A percentile compares a stretch with the other conserved stretches of the same genome.
phyloP scores from a whole-genome alignment of 192 early-diverging fungal species.

The Backusella mclennaniae region DNA sequence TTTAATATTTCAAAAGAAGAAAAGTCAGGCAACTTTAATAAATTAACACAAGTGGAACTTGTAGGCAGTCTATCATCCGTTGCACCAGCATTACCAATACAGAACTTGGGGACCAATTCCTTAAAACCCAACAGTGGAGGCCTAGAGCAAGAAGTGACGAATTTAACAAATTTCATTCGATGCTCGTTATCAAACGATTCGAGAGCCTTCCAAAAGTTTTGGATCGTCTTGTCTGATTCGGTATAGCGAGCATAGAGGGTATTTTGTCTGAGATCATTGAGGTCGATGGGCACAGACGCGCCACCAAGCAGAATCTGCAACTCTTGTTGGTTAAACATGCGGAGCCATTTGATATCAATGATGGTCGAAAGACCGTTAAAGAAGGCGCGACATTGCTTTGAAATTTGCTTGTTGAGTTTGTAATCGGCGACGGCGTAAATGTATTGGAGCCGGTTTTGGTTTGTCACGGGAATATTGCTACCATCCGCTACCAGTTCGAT shows the following conservation, averaged over 20 bases:
- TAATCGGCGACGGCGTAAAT: conserved; percentile 88
- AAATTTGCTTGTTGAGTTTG: conserved; percentile 81
- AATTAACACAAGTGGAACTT: conserved; percentile 83
- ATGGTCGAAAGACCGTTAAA: conserved; percentile 82
- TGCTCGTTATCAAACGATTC: conserved; percentile 43
- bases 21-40: conserved; percentile 88
- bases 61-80: conserved; percentile 77
- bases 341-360: conserved; percentile 83
- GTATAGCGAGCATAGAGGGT: conserved; percentile 77
- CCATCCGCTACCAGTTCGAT: conserved; percentile 78
- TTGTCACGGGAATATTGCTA: conserved; percentile 73
- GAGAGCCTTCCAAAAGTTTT: conserved; percentile 60
- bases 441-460: conserved; percentile 83
- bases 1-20: conserved; percentile 51
- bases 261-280: conserved; percentile 72
- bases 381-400: conserved; percentile 77
- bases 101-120: conserved; percentile 68
- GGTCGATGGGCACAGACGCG: conserved; percentile 68
- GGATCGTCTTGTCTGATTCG: conserved; percentile 70
- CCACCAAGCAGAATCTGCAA: conserved; percentile 90
- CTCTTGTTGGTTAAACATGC: conserved; percentile 92
- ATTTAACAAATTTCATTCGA: conserved; percentile 64
- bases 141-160: conserved; percentile 89
- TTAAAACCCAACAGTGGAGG: conserved; percentile 91
- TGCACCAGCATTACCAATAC: conserved; percentile 66